Evolutionary conservation across 2,329 filamentous ascomycete genomes (phyloP).

Genomic region (Colletotrichum coccodes): DNA sequence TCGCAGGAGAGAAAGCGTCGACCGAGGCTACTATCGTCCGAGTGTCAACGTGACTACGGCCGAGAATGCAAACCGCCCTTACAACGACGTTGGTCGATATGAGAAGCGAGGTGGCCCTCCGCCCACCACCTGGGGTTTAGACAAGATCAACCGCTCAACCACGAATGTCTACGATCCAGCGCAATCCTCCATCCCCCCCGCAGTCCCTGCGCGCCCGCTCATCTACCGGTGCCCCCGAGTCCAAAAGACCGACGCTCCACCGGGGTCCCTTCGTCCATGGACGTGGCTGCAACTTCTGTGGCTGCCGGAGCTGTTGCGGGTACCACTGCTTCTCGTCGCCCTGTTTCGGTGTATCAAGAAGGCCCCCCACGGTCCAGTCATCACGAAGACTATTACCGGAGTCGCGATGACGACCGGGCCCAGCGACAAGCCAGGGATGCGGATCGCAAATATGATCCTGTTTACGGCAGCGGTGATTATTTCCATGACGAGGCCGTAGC

Average conservation of each 20-base stretch:
- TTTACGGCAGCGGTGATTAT: slow-evolving; percentile 43
- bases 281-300: slow-evolving; percentile 20
- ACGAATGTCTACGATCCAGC: slow-evolving; percentile 57
- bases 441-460: slow-evolving; percentile 46
- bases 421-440: slow-evolving; percentile 54
- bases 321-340: slow-evolving; percentile 46
- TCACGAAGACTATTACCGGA: slow-evolving; percentile 59
- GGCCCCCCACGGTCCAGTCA: slow-evolving; percentile 52
- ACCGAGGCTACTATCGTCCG: slow-evolving; percentile 65
- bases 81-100: slow-evolving; percentile 43
- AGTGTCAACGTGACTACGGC: slow-evolving; percentile 51
- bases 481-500: slow-evolving; percentile 59
- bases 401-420: slow-evolving; percentile 57
- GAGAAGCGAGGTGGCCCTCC: slow-evolving; percentile 66
- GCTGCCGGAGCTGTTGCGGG: slow-evolving; percentile 37
- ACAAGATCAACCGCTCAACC: slow-evolving; percentile 67
- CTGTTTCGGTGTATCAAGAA: slow-evolving; percentile 65
- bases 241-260: slow-evolving; percentile 41
- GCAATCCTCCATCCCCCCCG: slow-evolving; percentile 57
- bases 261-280: slow-evolving; percentile 18
- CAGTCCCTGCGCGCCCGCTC: slow-evolving; percentile 41
- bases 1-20: slow-evolving; percentile 64
- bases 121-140: slow-evolving; percentile 76
- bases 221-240: slow-evolving; percentile 47
- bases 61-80: slow-evolving; percentile 38